These are phyloP conservation scores for Saccharomyces hybrid DNA, from an alignment of 1,139 yeast species.

Conservation along the genomic window DNA sequence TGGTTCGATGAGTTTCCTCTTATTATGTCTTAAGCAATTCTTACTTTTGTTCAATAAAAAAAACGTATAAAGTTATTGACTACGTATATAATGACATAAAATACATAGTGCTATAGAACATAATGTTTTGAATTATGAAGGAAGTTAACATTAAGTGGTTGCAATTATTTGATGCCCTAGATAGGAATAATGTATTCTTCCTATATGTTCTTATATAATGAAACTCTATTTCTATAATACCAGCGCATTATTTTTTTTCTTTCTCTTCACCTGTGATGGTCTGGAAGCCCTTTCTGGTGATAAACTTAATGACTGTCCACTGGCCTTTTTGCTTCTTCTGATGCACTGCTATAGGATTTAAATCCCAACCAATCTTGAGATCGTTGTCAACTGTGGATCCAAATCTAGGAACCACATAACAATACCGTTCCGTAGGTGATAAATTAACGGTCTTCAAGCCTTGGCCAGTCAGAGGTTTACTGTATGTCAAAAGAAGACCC, in stretches of 20 bases:
- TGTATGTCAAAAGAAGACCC: constrained; percentile 68
- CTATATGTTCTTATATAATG: not conserved
- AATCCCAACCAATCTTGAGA: constrained; percentile 78
- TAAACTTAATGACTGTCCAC: constrained; percentile 42
- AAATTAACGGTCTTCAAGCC: constrained; percentile 77
- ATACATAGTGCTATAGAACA: not conserved
- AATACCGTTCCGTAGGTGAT: constrained; percentile 61
- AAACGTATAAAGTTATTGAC: not conserved
- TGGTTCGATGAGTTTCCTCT: not conserved
- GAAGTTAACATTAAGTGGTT: not conserved
- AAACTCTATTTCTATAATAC: not conserved
- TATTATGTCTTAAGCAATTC: not conserved
- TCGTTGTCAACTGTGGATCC: constrained; percentile 83
- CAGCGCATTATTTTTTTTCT: constrained; percentile 1
- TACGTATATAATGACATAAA: not conserved
- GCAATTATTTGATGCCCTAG: not conserved
- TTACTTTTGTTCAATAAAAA: not conserved
- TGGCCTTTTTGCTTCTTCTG: constrained; percentile 55
- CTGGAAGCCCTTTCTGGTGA: constrained; percentile 26
- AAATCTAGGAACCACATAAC: constrained; percentile 84
- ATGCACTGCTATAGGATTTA: constrained; percentile 72
- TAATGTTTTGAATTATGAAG: not conserved
- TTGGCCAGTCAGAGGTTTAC: constrained; percentile 78
- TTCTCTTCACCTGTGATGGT: constrained; percentile 6
- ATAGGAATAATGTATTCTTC: not conserved